These are phyloP conservation scores for Aplosporella prunicola DNA, from an alignment of 2,329 filamentous ascomycete genomes.

Conservation along the genomic window DNA sequence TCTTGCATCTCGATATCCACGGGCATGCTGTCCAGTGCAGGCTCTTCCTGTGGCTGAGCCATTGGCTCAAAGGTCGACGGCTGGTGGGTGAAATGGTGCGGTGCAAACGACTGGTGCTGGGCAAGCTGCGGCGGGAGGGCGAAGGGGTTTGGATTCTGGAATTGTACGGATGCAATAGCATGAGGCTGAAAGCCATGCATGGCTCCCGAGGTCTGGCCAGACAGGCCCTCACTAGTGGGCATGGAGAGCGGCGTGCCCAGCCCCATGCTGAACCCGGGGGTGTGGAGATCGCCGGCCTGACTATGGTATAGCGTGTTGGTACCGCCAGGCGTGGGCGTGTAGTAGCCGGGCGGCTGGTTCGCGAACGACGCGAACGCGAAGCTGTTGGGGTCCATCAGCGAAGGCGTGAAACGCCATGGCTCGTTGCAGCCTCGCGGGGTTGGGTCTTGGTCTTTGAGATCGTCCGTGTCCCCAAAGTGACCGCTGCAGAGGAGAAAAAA, in stretches of 20 bases:
- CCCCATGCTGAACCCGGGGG: constrained; percentile 62
- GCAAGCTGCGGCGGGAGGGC: constrained; percentile 37
- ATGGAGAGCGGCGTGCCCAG: constrained; percentile 76
- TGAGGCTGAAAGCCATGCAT: constrained; percentile 56
- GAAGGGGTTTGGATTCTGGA: constrained; percentile 64
- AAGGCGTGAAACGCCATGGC: constrained; percentile 80
- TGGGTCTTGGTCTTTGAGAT: constrained; percentile 67
- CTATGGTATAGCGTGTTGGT: constrained; percentile 72
- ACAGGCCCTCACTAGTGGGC: constrained; percentile 59
- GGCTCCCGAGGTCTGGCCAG: constrained; percentile 44
- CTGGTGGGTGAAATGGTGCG: constrained; percentile 71
- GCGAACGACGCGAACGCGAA: constrained; percentile 72
- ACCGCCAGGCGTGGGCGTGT: constrained; percentile 76
- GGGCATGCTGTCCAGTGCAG: constrained; percentile 49
- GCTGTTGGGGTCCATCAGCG: constrained; percentile 75
- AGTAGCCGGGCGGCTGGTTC: constrained; percentile 73
- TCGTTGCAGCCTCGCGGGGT: constrained; percentile 74
- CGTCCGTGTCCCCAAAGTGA: constrained; percentile 37
- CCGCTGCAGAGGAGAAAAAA: constrained; percentile 22
- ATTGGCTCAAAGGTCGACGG: constrained; percentile 72
- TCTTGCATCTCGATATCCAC: constrained; percentile 53
- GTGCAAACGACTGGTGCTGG: constrained; percentile 53
- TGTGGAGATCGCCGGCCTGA: constrained; percentile 80
- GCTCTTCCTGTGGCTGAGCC: constrained; percentile 57
- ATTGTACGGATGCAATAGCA: constrained; percentile 32